Base-by-base conservation (phyloP, 2,329 filamentous ascomycete genomes). In the Fusarium stilboides region DNA sequence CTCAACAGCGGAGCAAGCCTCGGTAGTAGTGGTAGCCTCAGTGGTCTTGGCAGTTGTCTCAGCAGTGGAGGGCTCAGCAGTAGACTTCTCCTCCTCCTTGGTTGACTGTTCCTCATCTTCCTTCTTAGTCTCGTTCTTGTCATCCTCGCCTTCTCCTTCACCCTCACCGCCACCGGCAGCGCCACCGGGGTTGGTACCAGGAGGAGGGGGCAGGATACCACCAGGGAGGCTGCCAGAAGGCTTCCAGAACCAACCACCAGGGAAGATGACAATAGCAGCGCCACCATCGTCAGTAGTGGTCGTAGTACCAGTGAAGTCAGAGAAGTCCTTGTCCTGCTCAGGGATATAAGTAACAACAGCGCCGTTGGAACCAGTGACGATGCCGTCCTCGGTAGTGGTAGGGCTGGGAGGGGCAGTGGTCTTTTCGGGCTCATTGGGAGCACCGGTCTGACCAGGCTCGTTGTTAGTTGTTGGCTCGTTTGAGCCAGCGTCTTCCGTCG, bases 181-280 rank as follows among this genome's bases (percentile, higher is more conserved):
- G 8, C 55, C 57, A 2, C 4, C 7, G 1, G 57, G 55, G 3
- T 47, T 47, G 0, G 37, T n/a, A 2, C n/a, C 19, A 1, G 44
- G 31, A 22, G 57, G 57, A 12, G 57, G 55, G 0, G 57, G 57
- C 0, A 60, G 17, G 1, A 26, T 44, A 9, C 57, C 55, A 7
- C 20, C 54, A 0, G 54, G 57, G 2, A 59, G 43, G 14, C 59
- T 61, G 6, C 54, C 57, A n/a, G 54, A 61, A 0, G 57, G 57
- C 22, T 60, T 60, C 57, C 57, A 60, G 28, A 59, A 60, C 57
- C 57, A 60, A 15, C 57, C 57, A 28, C 57, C 57, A 8, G 57
- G 53, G 57, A 60, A 60, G 3, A 60, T 34, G 0, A 59, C 43
- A 8, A 60, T 60, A n/a, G 54, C 57, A 1, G 57, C 57, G 14